Base-by-base conservation (phyloP, 352 stramenopile genomes). In the Thraustotheca clavata region DNA sequence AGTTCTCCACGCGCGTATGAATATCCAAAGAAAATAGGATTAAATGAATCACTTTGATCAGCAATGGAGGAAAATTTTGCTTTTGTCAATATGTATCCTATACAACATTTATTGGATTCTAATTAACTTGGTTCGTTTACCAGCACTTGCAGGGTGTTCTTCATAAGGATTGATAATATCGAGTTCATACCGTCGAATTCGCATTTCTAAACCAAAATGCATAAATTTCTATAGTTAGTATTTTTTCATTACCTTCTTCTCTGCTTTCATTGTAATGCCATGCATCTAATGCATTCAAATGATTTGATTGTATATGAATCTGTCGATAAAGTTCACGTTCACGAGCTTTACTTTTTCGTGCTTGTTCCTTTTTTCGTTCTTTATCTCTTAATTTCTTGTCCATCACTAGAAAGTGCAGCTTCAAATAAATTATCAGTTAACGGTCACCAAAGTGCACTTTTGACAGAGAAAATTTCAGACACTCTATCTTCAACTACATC, bases 121-220 rank as follows among this genome's bases (percentile, higher is more conserved):
- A 35, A 9, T 9, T 14, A 7, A 52, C 16, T 43, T 20, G 3
- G 43, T 2, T 7, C 6, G 1, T 31, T 24, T 24, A 52, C 43
- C 83, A 2, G 77, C 80, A 9, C 73, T 48, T 0, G 78, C 69
- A 22, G 79, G 74, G 41, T 89, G 71, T n/a, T 40, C 67, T 2
- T 77, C 73, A 24, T 88, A 76, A 0, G 69, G 60, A 36, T 83
- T 76, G 9, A 90, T 73, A 9, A 73, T 36, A 43, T 92, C 83
- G 31, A 83, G 73, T 41, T 90, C 80, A 22, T 89, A 66, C 0
- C 78, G 69, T 31, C 75, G 62, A 47, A 90, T 73, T 20, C 88
- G 61, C 8, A 92, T 70, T 55, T 89, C 57, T 65, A 55, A 4
- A 34, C 6, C 2, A 7, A 52, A 22, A 62, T 49, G 16, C 24